These are phyloP conservation scores for Ogataea ramenticola DNA, from an alignment of 805 yeast genomes.

Conservation along the genomic window DNA sequence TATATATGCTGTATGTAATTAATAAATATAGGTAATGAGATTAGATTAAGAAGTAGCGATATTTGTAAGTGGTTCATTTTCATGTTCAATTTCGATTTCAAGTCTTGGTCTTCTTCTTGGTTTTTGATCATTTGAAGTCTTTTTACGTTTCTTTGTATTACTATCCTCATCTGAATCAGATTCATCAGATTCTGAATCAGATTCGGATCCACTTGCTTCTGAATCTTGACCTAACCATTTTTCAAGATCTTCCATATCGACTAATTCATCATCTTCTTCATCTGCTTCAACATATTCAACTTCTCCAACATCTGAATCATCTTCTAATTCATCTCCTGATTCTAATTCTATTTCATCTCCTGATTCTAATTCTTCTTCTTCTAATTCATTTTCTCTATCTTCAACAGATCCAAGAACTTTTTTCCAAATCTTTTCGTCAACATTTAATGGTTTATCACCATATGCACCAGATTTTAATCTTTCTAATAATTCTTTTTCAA, in stretches of 20 bases:
- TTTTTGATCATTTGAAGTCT: constrained; percentile 22
- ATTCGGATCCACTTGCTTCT: constrained; percentile 29
- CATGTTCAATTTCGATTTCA: constrained; percentile 82
- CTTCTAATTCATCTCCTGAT: neutral
- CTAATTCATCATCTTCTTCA: constrained; percentile 83
- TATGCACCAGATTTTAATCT: constrained; percentile 96
- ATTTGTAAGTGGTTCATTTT: constrained; percentile 34
- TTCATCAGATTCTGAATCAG: constrained; percentile 29
- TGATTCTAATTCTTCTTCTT: constrained; percentile 18
- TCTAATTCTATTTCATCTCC: neutral
- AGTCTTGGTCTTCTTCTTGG: constrained; percentile 57
- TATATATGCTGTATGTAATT: neutral
- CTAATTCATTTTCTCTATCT: constrained; percentile 34
- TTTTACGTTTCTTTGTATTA: constrained; percentile 28
- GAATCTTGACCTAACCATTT: constrained; percentile 54
- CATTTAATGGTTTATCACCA: constrained; percentile 96
- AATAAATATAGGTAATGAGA: too few relatives aligned
- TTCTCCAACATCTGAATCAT: constrained; percentile 52
- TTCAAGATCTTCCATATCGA: constrained; percentile 89
- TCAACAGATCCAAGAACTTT: constrained; percentile 72
- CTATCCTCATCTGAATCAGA: constrained; percentile 29
- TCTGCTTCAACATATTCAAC: constrained; percentile 88
- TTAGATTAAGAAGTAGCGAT: constrained; percentile 5
- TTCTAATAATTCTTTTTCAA: constrained; percentile 90
- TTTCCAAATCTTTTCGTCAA: constrained; percentile 94